A percentile compares a stretch with the other conserved stretches of the same genome.
Conservation (phyloP, 1,139 yeast species). For the Nakaseomyces sp. region DNA sequence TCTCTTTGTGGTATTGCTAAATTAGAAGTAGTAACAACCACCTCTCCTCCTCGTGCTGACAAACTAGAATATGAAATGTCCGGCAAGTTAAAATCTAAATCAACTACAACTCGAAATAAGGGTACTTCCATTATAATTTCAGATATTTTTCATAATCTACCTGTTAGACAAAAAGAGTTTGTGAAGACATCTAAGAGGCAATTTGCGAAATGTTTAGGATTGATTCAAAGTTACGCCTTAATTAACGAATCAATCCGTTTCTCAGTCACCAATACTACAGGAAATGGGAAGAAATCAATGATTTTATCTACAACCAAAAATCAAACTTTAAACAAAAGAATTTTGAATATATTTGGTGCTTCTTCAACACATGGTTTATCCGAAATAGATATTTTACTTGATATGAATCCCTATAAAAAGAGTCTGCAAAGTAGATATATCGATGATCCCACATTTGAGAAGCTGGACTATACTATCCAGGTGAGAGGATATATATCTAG, state of each 20-base stretch:
- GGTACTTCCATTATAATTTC: constrained; percentile 53
- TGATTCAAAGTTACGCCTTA: constrained; percentile 63
- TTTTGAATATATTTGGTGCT: constrained; percentile 64
- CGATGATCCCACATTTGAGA: constrained; percentile 14
- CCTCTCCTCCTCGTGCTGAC: constrained; percentile 50
- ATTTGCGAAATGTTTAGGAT: constrained; percentile 51
- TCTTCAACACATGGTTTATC: constrained; percentile 50
- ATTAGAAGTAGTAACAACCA: constrained; percentile 47
- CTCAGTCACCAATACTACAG: constrained; percentile 45
- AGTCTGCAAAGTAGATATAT: constrained; percentile 14
- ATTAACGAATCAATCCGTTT: constrained; percentile 51
- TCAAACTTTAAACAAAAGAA: constrained; percentile 41
- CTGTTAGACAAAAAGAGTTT: constrained; percentile 68
- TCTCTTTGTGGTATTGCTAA: constrained; percentile 61
- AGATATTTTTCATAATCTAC: constrained; percentile 53
- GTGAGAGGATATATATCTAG: constrained; percentile 62
- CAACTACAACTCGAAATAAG: constrained; percentile 41
- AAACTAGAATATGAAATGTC: constrained; percentile 42
- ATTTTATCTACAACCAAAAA: constrained; percentile 45
- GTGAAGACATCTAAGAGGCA: constrained; percentile 62
- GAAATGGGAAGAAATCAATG: constrained; percentile 42
- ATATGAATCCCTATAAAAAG: constrained; percentile 25
- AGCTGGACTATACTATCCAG: constrained; percentile 28
- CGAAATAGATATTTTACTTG: constrained; percentile 36
- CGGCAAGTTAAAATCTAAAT: constrained; percentile 42